A percentile compares a stretch with the other conserved stretches of the same genome.
Evolutionary conservation across 495 filamentous ascomycete genomes (phyloP).

Genomic region (Lophiotrema nucula): DNA sequence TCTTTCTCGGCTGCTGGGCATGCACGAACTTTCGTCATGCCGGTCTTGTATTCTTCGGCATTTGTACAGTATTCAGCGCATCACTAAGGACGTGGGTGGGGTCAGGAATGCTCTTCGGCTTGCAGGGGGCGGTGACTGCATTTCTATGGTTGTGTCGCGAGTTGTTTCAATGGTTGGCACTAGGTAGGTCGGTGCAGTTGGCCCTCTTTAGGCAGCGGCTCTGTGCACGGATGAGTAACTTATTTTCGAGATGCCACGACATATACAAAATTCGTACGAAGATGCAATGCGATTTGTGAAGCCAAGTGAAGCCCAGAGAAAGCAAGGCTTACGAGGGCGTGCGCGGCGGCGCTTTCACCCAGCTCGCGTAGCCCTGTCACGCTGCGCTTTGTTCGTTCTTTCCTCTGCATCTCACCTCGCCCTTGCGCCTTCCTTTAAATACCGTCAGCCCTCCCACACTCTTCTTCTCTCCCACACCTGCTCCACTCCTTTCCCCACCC

Average conservation of each 20-base stretch:
- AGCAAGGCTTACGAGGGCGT: too few relatives aligned
- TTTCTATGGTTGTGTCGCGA: too few relatives aligned
- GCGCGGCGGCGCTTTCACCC: too few relatives aligned
- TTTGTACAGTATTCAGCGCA: conserved; percentile 3
- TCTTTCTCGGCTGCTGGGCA: conserved; percentile 7
- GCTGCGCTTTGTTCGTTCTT: too few relatives aligned
- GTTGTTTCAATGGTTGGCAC: too few relatives aligned
- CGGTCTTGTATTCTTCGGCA: conserved; percentile 12
- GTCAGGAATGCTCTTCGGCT: conserved; percentile 1
- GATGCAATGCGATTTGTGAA: too few relatives aligned
- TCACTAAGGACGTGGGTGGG: not conserved
- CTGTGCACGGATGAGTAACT: not conserved
- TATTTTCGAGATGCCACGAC: not conserved
- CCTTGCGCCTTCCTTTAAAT: not conserved
- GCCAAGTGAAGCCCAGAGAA: too few relatives aligned
- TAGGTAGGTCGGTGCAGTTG: too few relatives aligned
- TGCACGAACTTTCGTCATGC: not conserved
- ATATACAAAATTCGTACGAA: too few relatives aligned
- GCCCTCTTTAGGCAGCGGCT: not conserved
- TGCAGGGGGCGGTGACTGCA: too few relatives aligned
- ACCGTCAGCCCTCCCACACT: conserved; percentile 4
- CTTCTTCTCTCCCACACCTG: not conserved
- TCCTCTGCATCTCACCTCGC: conserved; percentile 9
- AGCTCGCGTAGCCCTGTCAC: too few relatives aligned
- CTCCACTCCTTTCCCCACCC: not conserved